Base-by-base conservation (phyloP, 2,329 filamentous ascomycete genomes). In the Phaeosphaeriaceae sp. region DNA sequence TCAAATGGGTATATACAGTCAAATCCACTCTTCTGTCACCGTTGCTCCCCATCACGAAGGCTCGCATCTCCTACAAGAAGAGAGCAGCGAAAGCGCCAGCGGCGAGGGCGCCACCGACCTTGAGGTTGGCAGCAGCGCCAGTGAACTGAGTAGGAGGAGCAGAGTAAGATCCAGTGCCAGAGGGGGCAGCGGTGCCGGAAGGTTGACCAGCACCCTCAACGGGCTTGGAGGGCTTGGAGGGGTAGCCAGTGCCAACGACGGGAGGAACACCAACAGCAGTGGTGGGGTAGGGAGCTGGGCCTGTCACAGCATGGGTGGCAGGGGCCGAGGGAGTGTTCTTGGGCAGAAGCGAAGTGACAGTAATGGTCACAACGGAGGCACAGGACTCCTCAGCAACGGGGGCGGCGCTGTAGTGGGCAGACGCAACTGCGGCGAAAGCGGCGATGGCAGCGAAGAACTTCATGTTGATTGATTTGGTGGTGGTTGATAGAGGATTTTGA, bases 61-160 rank as follows among this genome's bases (percentile, higher is more conserved):
- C 42, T 21, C 42, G 5, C 42, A 46, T 13, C 19, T 21, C 67
- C 63, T 76, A 77, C 67, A 77, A 70, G 65, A 77, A 71, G 10
- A 77, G 54, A 48, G 75, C 75, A 50, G 70, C 75, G 47, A 76
- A 40, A 19, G 69, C 75, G 68, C 67, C 75, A 36, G 71, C 67
- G n/a, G 72, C 72, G 55, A 76, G 59, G 7, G 67, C 58, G n/a
- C 71, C 64, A 33, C 70, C 72, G 36, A 74, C 68, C 67, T 74
- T 70, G 47, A 69, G 22, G 46, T 60, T 36, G 48, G 61, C 65
- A 45, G 75, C 74, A 42, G 74, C 73, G 51, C 73, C 73, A 36
- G 74, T 75, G 66, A 75, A 77, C 56, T 69, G 59, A 15, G 66
- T 59, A 31, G 63, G 58, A 22, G 68, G 63, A 20, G 67, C 54